Conservation (phyloP, 2,329 filamentous ascomycete species). For the Aspergillus puulaauensis region DNA sequence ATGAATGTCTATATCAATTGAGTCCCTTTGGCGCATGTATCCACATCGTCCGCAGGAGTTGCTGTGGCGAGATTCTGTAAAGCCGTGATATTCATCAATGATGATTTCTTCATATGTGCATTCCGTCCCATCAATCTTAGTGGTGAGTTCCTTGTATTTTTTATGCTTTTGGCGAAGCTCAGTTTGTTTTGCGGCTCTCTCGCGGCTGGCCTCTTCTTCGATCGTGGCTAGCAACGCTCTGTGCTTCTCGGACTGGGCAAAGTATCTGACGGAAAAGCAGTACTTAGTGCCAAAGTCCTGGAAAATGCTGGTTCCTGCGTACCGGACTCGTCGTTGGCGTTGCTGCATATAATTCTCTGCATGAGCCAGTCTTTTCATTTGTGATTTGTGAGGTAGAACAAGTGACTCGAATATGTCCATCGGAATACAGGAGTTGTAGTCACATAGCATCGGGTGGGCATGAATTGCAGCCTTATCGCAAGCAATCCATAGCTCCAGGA, state of each 20-base stretch:
- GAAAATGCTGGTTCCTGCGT: conserved; percentile 37
- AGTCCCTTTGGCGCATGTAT: not conserved
- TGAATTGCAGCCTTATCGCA: conserved; percentile 50
- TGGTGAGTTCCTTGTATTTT: conserved; percentile 31
- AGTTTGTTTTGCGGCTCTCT: conserved; percentile 28
- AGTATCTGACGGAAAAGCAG: conserved; percentile 53
- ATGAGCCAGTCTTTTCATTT: conserved; percentile 20
- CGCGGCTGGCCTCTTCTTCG: conserved; percentile 26
- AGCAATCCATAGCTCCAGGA: conserved; percentile 60
- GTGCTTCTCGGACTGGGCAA: conserved; percentile 44
- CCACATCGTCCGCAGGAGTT: conserved; percentile 40
- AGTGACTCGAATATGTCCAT: conserved; percentile 17
- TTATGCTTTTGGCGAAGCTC: conserved; percentile 20
- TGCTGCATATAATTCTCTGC: conserved; percentile 51
- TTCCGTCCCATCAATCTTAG: not conserved
- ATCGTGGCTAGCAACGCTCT: conserved; percentile 41
- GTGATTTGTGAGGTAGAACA: conserved; percentile 19
- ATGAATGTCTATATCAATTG: conserved; percentile 48
- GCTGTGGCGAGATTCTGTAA: conserved; percentile 15
- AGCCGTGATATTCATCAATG: not conserved
- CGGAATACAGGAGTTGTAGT: conserved; percentile 52
- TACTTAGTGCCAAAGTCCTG: conserved; percentile 28
- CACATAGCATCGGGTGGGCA: conserved; percentile 41
- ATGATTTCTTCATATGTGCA: conserved; percentile 8
- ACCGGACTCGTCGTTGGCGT: conserved; percentile 26